Conservation (phyloP, 345 rosid genomes). For the Aethionema arabicum region DNA sequence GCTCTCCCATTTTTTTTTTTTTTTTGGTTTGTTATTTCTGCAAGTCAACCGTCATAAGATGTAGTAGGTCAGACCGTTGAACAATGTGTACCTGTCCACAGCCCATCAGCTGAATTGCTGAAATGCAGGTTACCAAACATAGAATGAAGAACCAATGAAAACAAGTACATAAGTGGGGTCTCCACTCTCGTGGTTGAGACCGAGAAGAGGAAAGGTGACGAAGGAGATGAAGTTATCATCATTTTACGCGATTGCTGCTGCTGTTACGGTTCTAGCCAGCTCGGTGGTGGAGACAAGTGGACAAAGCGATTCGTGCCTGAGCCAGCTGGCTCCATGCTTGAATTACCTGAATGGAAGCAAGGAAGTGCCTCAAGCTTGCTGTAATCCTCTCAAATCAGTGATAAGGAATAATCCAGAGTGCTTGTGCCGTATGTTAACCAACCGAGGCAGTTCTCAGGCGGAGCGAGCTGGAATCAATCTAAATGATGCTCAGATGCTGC, state of each 20-base stretch:
- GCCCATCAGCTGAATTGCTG: not conserved
- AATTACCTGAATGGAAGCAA: conserved; percentile 52
- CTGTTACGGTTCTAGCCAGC: conserved; percentile 28
- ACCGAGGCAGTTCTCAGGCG: conserved; percentile 49
- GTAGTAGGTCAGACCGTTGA: conserved; percentile 36
- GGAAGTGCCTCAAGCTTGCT: conserved; percentile 58
- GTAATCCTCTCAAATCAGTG: conserved; percentile 61
- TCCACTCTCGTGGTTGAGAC: conserved; percentile 4
- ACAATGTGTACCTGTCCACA: conserved; percentile 27
- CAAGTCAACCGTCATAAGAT: conserved; percentile 16
- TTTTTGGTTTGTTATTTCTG: too few relatives aligned
- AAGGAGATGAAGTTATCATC: conserved; percentile 25
- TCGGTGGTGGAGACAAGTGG: conserved; percentile 18
- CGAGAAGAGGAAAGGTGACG: conserved; percentile 2
- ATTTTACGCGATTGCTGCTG: conserved; percentile 13
- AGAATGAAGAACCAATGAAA: not conserved
- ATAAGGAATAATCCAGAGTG: conserved; percentile 55
- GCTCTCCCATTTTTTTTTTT: too few relatives aligned
- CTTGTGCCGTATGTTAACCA: conserved; percentile 62
- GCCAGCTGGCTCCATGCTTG: conserved; percentile 59
- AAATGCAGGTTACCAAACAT: conserved; percentile 37
- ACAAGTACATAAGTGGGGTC: conserved; percentile 11
- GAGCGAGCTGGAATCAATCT: conserved; percentile 61
- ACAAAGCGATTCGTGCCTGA: conserved; percentile 46
- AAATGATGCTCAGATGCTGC: conserved; percentile 62